Conservation (phyloP, 2,329 filamentous ascomycete species). For the Penicillium oxalicum region DNA sequence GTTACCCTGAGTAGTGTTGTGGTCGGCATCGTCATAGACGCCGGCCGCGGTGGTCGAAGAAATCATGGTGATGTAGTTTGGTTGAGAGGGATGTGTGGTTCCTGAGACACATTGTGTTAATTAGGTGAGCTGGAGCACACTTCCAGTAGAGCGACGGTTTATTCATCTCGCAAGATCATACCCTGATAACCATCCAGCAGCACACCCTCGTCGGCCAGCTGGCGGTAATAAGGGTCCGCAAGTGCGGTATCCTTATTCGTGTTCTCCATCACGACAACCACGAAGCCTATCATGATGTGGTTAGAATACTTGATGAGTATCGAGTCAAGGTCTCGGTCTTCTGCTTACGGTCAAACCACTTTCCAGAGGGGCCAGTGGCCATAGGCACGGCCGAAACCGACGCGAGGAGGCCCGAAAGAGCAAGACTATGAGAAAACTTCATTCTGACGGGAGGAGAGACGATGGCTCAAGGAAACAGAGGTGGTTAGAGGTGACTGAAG, state of each 20-base stretch:
- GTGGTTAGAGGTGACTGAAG: neutral
- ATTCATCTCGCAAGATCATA: neutral
- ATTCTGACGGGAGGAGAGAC: neutral
- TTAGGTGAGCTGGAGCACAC: too few species aligned
- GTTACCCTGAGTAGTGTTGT: constrained; percentile 11
- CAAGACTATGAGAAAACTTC: neutral
- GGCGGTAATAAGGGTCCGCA: constrained; percentile 6
- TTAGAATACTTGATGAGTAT: neutral
- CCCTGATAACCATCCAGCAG: constrained; percentile 2
- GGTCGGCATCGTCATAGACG: constrained; percentile 10
- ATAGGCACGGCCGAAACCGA: neutral
- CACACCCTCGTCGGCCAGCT: constrained; percentile 8
- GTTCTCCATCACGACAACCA: constrained; percentile 12
- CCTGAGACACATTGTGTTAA: neutral
- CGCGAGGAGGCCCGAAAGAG: neutral
- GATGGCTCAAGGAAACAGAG: neutral
- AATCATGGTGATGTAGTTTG: constrained; percentile 14
- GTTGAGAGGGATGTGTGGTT: constrained; percentile 11
- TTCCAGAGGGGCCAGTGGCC: neutral
- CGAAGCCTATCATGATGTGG: neutral
- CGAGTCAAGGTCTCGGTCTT: too few species aligned
- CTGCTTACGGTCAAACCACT: neutral
- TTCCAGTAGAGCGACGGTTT: too few species aligned
- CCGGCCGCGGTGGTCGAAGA: constrained; percentile 7
- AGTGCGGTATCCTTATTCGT: constrained; percentile 10